phyloP scores from a whole-genome alignment of 768 basidiomycete genomes.

The Omphalotus guepiniiformis region DNA sequence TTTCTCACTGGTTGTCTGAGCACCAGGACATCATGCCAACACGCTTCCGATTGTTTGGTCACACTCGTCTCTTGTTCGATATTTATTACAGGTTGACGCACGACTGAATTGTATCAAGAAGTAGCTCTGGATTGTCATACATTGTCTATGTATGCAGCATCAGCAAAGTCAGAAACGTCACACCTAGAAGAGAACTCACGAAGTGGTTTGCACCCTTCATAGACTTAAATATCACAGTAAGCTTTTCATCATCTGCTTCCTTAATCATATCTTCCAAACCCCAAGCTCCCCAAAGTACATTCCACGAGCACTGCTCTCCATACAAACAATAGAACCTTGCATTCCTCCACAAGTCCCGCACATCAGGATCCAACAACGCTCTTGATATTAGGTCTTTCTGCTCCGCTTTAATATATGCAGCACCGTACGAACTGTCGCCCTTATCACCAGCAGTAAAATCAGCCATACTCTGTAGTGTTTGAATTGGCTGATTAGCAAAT shows the following conservation, averaged over 20 bases:
- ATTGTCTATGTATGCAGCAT: too few species aligned
- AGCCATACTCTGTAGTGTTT: constrained; percentile 10
- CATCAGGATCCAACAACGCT: constrained; percentile 12
- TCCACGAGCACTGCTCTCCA: constrained; percentile 12
- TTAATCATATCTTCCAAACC: constrained; percentile 15
- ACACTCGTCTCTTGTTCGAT: too few species aligned
- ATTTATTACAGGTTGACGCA: too few species aligned
- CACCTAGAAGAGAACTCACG: too few species aligned
- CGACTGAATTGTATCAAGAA: too few species aligned
- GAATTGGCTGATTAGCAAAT: constrained; percentile 7
- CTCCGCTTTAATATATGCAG: background rate
- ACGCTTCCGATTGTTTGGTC: too few species aligned
- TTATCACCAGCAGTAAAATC: constrained; percentile 12
- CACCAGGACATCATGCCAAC: too few species aligned
- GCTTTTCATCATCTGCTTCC: constrained; percentile 2
- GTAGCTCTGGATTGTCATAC: too few species aligned
- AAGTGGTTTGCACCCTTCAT: constrained; percentile 20
- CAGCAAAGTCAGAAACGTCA: too few species aligned
- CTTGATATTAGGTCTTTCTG: constrained; percentile 4
- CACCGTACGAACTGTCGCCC: constrained; percentile 13
- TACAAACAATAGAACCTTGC: constrained; percentile 13
- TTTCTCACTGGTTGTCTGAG: too few species aligned
- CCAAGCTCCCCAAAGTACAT: constrained; percentile 15
- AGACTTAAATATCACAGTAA: constrained; percentile 13
- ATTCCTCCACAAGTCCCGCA: constrained; percentile 11